Base-by-base conservation (phyloP, 2,329 filamentous ascomycete genomes). In the Aspergillus phoenicis region DNA sequence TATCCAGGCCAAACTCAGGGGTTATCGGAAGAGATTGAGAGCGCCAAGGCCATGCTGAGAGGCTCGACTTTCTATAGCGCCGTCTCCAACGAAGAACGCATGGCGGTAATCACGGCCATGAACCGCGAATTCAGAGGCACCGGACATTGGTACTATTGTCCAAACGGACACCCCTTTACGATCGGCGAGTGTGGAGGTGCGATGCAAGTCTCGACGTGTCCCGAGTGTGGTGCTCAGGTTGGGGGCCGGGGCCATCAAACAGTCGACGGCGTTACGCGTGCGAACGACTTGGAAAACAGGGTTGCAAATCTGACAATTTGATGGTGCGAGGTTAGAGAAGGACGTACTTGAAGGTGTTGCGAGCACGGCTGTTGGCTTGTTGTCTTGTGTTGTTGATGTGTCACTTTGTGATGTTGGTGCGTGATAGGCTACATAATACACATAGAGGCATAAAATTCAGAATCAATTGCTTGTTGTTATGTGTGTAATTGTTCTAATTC, bases 171-270 rank as follows among this genome's bases (percentile, higher is more conserved):
- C 65, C 75, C 74, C 2, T 88, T 90, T 64, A 85, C 86, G 0
- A 80, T 90, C 33, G 87, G 87, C 0, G 85, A 90, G 62, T 89
- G 87, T 67, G 87, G 87, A 1, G 85, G 86, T 81, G 85, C 88
- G 0, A 88, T 89, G 85, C 62, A 91, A 70, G 58, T 68, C 17
- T 82, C 87, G 1, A 72, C 72, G 2, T 91, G 89, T 65, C 87
- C 88, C 0, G 83, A 90, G 63, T 91, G 89, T 64, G 82, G 80
- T 2, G 79, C 80, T 1, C 62, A 72, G 0, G 81, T 91, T 30
- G 88, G 87, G 2, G 88, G 88, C 0, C 69, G 66, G 49, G 8
- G 81, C 41, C 86, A 89, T 70, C 57, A 8, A 8, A 62, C 81
- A n/a, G 81, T 77, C 0, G 75, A 70, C 13, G 87, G 87, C 2